These are phyloP conservation scores for Silene uniflora DNA, from an alignment of 148 eudicot species.

Conservation along the genomic window DNA sequence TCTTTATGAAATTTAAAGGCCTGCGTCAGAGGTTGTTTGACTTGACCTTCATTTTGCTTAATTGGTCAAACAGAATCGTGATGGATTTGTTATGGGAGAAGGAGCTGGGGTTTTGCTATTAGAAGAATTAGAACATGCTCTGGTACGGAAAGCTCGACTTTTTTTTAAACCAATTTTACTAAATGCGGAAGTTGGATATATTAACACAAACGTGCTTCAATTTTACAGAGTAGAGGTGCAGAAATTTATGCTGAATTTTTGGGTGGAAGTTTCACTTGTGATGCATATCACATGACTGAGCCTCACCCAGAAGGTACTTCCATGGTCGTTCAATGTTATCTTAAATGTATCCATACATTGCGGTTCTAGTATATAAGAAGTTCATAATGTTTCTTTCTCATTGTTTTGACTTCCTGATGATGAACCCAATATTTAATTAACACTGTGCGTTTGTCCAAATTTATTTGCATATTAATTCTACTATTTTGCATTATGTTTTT, in stretches of 20 bases:
- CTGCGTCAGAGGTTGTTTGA: not conserved
- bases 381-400: not conserved
- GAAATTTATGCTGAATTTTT: conserved; percentile 87
- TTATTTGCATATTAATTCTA: no score
- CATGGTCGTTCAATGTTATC: not conserved
- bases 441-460: not conserved
- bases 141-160: conserved; percentile 37
- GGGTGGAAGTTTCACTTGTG: conserved; percentile 96
- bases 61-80: conserved; percentile 59
- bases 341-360: not conserved
- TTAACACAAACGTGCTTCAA: conserved; percentile 5
- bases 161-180: not conserved
- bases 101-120: conserved; percentile 93
- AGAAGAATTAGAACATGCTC: conserved; percentile 94
- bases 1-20: not conserved
- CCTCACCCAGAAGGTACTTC: conserved; percentile 88
- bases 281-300: conserved; percentile 98
- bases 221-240: conserved; percentile 80
- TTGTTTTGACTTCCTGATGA: not conserved
- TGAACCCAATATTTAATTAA: not conserved
- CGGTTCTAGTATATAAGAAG: not conserved
- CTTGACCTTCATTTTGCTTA: conserved; percentile 4
- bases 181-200: not conserved
- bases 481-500: not conserved
- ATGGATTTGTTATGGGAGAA: conserved; percentile 99